Base-by-base conservation (phyloP, 495 filamentous ascomycete species). In the Aspergillus conjunctus region DNA sequence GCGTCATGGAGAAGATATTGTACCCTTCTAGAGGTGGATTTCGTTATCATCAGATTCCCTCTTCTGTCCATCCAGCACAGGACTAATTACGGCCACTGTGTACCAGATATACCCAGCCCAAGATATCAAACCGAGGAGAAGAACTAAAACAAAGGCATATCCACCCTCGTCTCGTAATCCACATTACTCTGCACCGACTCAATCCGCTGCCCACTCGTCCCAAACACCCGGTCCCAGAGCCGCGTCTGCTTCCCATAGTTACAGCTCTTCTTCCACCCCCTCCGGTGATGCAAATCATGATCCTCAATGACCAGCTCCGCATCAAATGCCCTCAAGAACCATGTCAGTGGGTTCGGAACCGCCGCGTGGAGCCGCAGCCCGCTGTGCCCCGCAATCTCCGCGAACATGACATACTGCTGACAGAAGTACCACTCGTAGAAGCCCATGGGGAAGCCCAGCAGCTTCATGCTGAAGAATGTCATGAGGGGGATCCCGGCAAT, bases 401-500 rank as follows among this genome's bases (percentile, higher is more conserved):
- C 71, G 55, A 76, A 77, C 0, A 70, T 72, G 10, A 78, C 68
- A 15, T 78, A 78, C 54, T 73, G 58, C 15, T 78, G 74, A 34
- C 76, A 78, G 11, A 78, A 56, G 73, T 73, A 78, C 76, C 76
- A 78, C 55, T 78, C 76, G 41, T 78, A 78, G 58, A 77, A 78
- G 0, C 74, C 76, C 67, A 78, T 68, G 7, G 74, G 74, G 43
- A 78, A 54, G 2, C 76, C 76, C 59, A 76, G 54, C 0, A 69
- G 44, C 11, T 64, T 61, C 1, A 78, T 34, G 17, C 58, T 73
- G 26, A 71, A 55, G 51, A 73, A 78, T 0, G 76, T 75, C 66
- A 77, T 67, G 17, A 77, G 43, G 0, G 76, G 76, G 0, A 78
- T 69, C 4, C 70, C 74, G 22, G 74, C 73, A 65, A 78, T 75